These are phyloP conservation scores for Gleditsia sinensis DNA, from an alignment of 306 rosid species.

Conservation along the genomic window DNA sequence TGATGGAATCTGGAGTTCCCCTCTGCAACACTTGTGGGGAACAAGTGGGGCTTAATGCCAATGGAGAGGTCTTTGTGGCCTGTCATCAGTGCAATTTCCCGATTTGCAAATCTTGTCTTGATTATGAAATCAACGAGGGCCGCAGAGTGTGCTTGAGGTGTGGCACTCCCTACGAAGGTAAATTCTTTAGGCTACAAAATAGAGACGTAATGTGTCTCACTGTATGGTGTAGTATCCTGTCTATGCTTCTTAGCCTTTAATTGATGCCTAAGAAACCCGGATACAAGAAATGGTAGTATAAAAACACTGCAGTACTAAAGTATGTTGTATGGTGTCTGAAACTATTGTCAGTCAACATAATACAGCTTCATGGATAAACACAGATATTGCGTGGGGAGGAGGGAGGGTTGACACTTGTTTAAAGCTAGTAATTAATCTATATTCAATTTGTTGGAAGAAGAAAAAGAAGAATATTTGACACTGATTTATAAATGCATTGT, in stretches of 20 bases:
- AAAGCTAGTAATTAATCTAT: not conserved
- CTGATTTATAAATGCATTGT: not conserved
- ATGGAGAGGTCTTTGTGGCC: conserved; percentile 75
- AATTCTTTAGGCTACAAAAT: too few relatives aligned
- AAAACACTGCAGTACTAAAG: too few relatives aligned
- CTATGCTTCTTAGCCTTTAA: too few relatives aligned
- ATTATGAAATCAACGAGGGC: conserved; percentile 68
- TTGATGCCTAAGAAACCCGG: too few relatives aligned
- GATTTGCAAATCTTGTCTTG: conserved; percentile 76
- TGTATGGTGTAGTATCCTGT: too few relatives aligned
- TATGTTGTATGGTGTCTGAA: too few relatives aligned
- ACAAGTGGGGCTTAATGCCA: conserved; percentile 57
- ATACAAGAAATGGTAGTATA: too few relatives aligned
- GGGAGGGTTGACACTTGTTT: not conserved
- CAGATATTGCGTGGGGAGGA: too few relatives aligned
- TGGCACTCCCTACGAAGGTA: conserved; percentile 71
- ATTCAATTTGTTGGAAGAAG: not conserved
- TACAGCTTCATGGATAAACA: too few relatives aligned
- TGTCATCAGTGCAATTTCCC: conserved; percentile 76
- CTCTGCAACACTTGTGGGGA: conserved; percentile 85
- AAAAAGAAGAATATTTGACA: not conserved
- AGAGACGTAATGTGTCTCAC: too few relatives aligned
- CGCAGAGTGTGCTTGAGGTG: conserved; percentile 68
- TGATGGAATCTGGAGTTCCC: conserved; percentile 72
- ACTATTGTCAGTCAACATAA: too few relatives aligned